phyloP scores from a whole-genome alignment of 106 monocot genomes.

The Dendrobium nobile region DNA sequence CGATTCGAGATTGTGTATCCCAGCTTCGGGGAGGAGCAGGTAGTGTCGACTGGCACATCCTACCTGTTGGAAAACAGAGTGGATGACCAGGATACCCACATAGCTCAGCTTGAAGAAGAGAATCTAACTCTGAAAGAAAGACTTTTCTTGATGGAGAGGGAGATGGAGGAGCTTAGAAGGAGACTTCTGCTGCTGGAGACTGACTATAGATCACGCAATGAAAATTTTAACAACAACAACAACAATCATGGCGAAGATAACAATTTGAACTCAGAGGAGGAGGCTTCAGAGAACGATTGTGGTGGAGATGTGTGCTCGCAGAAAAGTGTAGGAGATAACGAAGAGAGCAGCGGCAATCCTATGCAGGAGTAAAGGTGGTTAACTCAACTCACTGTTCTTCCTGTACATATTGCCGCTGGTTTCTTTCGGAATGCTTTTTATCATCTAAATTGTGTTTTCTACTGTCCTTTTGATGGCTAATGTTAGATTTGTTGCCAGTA shows the following conservation, averaged over 20 bases:
- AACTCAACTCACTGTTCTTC: background rate
- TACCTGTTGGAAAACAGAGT: slow-evolving; percentile 41
- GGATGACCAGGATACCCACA: slow-evolving; percentile 60
- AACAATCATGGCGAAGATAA: background rate
- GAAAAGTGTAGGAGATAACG: slow-evolving; percentile 36
- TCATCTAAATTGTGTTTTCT: background rate
- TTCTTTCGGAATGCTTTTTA: background rate
- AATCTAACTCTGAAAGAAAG: slow-evolving; percentile 79
- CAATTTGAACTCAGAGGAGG: slow-evolving; percentile 3
- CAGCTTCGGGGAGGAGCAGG: slow-evolving; percentile 4
- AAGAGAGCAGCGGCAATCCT: background rate
- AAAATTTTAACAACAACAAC: slow-evolving; percentile 10
- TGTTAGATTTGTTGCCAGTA: background rate
- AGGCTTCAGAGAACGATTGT: slow-evolving; percentile 17
- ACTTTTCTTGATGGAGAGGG: slow-evolving; percentile 74
- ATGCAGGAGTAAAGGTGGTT: slow-evolving; percentile 7
- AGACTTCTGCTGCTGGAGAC: slow-evolving; percentile 47
- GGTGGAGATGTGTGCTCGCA: slow-evolving; percentile 45
- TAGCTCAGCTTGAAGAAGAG: slow-evolving; percentile 79
- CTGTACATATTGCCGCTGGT: background rate
- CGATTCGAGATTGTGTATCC: slow-evolving; percentile 50
- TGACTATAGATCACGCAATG: slow-evolving; percentile 1
- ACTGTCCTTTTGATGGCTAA: background rate
- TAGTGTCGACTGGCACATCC: background rate
- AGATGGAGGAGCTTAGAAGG: slow-evolving; percentile 57